phyloP scores from a whole-genome alignment of 2,329 filamentous ascomycete genomes.

The Fragosphaeria purpurea region DNA sequence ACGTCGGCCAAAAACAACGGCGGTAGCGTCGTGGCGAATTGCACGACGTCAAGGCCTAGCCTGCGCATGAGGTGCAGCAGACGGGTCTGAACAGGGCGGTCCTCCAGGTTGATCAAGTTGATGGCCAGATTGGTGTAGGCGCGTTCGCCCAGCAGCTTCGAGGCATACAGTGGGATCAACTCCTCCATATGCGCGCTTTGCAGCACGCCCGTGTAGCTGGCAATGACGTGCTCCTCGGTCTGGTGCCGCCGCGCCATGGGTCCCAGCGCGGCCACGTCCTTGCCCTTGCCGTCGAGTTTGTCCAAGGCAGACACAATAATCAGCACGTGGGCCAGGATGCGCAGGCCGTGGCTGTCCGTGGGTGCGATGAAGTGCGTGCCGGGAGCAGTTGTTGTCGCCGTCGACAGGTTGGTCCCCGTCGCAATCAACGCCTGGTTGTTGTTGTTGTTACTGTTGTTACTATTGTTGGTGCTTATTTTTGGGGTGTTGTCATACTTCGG shows the following conservation, averaged over 20 bases:
- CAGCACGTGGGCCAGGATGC: constrained; percentile 57
- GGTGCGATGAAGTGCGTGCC: constrained; percentile 38
- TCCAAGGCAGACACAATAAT: constrained; percentile 59
- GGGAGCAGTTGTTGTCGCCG: constrained; percentile 7
- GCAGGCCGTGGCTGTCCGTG: constrained; percentile 53
- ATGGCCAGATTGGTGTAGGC: constrained; percentile 63
- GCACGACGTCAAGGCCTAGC: constrained; percentile 60
- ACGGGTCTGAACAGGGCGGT: constrained; percentile 52
- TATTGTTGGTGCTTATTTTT: constrained; percentile 18
- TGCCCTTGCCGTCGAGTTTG: constrained; percentile 22
- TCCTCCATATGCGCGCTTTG: constrained; percentile 63
- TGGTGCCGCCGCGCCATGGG: constrained; percentile 24
- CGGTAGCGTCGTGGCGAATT: constrained; percentile 63
- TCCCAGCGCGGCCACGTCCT: constrained; percentile 26
- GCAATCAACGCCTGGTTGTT: too few species aligned
- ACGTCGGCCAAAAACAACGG: constrained; percentile 40
- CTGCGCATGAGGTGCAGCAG: constrained; percentile 67
- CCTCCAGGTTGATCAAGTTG: constrained; percentile 64
- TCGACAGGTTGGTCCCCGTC: too few species aligned
- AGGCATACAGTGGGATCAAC: constrained; percentile 79
- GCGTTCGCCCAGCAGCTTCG: constrained; percentile 57
- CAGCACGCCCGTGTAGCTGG: constrained; percentile 72
- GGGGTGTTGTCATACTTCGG: constrained; percentile 24
- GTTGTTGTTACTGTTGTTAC: too few species aligned
- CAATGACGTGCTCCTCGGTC: constrained; percentile 64